Percentiles rank a stretch among this genome's conserved stretches.
Evolutionary conservation across 2,329 filamentous ascomycete genomes (phyloP).

Genomic region (Aspergillus transmontanensis): DNA sequence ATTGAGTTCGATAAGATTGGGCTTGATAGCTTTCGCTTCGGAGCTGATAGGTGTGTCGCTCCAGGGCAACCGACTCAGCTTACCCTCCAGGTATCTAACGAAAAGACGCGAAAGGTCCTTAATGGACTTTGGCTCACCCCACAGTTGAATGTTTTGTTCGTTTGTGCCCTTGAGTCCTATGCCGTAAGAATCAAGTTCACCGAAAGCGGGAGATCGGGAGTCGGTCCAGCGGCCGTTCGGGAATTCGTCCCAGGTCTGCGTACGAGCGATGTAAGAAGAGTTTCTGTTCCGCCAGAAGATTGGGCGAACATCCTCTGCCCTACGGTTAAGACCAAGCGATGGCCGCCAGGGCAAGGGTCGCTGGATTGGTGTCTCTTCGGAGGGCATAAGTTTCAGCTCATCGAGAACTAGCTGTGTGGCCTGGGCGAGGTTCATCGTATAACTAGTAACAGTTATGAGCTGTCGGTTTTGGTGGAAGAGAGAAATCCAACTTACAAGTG

Average conservation of each 20-base stretch:
- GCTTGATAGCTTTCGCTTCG: constrained; percentile 77
- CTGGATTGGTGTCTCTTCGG: constrained; percentile 74
- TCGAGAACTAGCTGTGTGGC: constrained; percentile 93
- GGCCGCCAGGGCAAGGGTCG: constrained; percentile 96
- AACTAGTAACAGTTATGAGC: constrained; percentile 48
- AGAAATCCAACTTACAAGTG: constrained; percentile 67
- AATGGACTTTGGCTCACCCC: constrained; percentile 81
- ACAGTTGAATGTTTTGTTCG: constrained; percentile 91
- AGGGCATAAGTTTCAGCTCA: constrained; percentile 80
- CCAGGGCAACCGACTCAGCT: constrained; percentile 85
- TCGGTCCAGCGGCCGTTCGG: constrained; percentile 99
- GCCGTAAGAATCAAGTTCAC: constrained; percentile 90
- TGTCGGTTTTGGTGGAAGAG: neutral
- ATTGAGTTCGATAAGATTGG: constrained; percentile 80
- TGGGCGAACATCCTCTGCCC: constrained; percentile 92
- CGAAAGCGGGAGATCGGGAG: constrained; percentile 92
- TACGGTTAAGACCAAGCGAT: constrained; percentile 82
- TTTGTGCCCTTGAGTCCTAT: constrained; percentile 93
- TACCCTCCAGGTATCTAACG: constrained; percentile 78
- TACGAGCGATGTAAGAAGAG: constrained; percentile 91
- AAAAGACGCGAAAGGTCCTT: constrained; percentile 83
- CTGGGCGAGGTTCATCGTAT: constrained; percentile 98
- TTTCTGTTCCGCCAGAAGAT: constrained; percentile 99
- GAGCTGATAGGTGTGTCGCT: constrained; percentile 84
- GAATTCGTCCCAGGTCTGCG: constrained; percentile 98